A percentile compares a stretch with the other conserved stretches of the same genome.
phyloP scores from a whole-genome alignment of 306 rosid genomes.

The Corylus heterophylla region DNA sequence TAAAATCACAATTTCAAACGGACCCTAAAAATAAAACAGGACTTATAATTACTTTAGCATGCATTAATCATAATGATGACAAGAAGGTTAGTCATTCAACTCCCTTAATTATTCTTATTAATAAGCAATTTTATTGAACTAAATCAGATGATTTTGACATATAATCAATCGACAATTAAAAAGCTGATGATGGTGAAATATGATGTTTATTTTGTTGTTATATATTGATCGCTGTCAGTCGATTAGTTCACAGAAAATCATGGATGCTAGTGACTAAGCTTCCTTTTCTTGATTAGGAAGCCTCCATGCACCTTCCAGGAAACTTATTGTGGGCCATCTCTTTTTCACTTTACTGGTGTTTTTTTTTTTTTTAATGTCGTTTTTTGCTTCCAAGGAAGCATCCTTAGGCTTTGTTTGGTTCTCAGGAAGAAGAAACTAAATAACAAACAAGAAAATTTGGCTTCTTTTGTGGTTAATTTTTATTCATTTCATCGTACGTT shows the following conservation, averaged over 20 bases:
- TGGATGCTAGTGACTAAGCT: not conserved
- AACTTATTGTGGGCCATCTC: slow-evolving; percentile 34
- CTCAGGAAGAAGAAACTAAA: not conserved
- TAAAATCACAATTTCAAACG: too few relatives aligned
- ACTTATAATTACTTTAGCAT: too few relatives aligned
- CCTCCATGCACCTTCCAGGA: slow-evolving; percentile 60
- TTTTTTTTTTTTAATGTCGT: not conserved
- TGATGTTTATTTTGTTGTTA: not conserved
- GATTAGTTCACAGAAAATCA: not conserved
- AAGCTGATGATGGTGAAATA: slow-evolving; percentile 19
- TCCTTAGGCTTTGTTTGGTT: not conserved
- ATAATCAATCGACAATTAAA: slow-evolving; percentile 17
- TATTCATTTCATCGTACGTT: not conserved
- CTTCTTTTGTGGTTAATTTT: not conserved
- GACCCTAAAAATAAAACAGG: too few relatives aligned
- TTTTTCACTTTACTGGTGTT: slow-evolving; percentile 12
- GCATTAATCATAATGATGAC: not conserved
- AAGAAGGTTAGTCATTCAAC: not conserved
- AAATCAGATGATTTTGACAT: not conserved
- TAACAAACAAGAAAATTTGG: not conserved
- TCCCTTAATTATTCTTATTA: too few relatives aligned
- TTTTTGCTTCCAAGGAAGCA: slow-evolving; percentile 3
- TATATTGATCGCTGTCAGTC: slow-evolving; percentile 4
- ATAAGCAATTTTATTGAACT: not conserved
- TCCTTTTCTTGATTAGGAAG: slow-evolving; percentile 11